Base-by-base conservation (phyloP, 768 basidiomycete genomes). In the Pisolithus orientalis region DNA sequence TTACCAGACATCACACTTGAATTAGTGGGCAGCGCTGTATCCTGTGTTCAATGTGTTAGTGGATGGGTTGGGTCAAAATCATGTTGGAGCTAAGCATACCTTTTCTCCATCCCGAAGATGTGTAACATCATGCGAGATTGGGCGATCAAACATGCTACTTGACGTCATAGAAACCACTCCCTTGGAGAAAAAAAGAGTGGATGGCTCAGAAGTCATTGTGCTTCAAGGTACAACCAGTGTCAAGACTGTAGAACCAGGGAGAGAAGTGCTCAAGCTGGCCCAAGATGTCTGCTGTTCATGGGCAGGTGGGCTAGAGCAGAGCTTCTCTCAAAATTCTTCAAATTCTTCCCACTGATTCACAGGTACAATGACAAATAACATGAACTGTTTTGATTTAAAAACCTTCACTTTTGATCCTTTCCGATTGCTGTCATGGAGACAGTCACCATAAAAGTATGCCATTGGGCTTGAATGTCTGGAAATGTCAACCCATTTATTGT, bases 401-500 rank as follows among this genome's bases (percentile, higher is more conserved):
- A 6, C 24, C 5, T 5, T 39, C 4, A 34, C 38, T 27, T 52
- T 52, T n/a, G 34, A 45, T 2, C 38, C 43, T 38, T 56, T 52
- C 17, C 8, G 28, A 10, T 34, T 39, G 21, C 34, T 38, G 2
- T 25, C 32, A 24, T 46, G 43, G 13, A 52, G 42, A 21, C 54
- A 56, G 4, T 49, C 47, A 11, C 44, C 7, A 13, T 49, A 49
- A 42, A 56, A 56, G n/a, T 56, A 55, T 16, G 39, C 27, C 17
- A 9, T 25, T 24, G n/a, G 13, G 10, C 14, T 38, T 4, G 6
- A 5, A 21, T 56, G 47, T 13, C 16, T 49, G 17, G 29, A 2
- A 24, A 56, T 47, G 37, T 49, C 38, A 10, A 53, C 55, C 55
- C 55, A 56, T 32, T 38, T n/a, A 9, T 27, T 38, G 39, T 56